phyloP scores from a whole-genome alignment of 2,329 filamentous ascomycete genomes.

The Teratosphaeria viscida region DNA sequence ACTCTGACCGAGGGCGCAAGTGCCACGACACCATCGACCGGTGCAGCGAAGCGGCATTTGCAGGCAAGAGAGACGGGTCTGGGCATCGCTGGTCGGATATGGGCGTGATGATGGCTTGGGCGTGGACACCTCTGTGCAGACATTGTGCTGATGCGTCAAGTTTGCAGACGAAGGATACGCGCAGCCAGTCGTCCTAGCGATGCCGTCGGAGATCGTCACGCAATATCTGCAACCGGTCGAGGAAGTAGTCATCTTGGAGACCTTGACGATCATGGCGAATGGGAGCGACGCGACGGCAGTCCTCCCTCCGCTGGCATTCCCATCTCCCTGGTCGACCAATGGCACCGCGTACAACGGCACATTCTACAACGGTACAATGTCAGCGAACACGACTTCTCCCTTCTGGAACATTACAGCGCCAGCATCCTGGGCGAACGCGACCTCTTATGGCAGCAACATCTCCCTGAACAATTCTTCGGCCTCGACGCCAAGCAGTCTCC shows the following conservation, averaged over 20 bases:
- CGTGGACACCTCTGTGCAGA: slow-evolving; percentile 2
- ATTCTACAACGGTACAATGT: not conserved
- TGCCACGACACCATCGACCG: slow-evolving; percentile 1
- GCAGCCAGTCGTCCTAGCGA: slow-evolving; percentile 11
- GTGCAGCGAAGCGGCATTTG: not conserved
- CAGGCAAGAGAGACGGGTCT: not conserved
- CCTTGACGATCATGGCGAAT: slow-evolving; percentile 5
- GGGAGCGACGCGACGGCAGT: not conserved
- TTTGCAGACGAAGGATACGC: slow-evolving; percentile 4
- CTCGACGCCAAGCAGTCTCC: not conserved
- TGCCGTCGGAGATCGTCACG: slow-evolving; percentile 11
- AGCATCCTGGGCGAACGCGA: not conserved
- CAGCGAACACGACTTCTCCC: not conserved
- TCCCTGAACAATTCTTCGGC: not conserved
- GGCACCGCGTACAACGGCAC: slow-evolving; percentile 1
- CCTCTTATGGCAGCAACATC: not conserved
- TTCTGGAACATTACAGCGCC: not conserved
- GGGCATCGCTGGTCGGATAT: slow-evolving; percentile 16
- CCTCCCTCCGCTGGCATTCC: not conserved
- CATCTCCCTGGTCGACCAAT: not conserved
- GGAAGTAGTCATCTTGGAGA: slow-evolving; percentile 11
- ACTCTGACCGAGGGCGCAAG: slow-evolving; percentile 8
- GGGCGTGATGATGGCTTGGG: not conserved
- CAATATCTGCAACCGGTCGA: slow-evolving; percentile 12
- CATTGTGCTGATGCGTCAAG: slow-evolving; percentile 9